Conservation (phyloP, 306 rosid genomes). For the Casuarina glauca region DNA sequence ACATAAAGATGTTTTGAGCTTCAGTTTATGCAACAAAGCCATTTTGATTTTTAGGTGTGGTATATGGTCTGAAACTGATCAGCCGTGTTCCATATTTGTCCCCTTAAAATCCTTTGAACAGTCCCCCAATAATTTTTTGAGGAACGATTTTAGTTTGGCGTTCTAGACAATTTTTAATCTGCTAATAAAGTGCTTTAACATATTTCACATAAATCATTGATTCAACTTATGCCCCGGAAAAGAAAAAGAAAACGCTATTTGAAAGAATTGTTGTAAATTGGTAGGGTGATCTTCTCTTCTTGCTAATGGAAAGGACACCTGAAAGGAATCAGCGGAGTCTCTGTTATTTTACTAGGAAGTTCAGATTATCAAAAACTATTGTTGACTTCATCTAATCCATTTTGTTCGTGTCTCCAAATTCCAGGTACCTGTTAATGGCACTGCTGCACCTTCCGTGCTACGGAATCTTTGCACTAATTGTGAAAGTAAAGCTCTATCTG, state of each 20-base stretch:
- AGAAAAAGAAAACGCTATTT: no score
- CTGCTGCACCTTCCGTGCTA: conserved; percentile 48
- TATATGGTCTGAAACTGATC: background rate
- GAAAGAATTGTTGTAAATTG: background rate
- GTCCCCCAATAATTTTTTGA: background rate
- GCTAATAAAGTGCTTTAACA: background rate
- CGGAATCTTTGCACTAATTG: conserved; percentile 28
- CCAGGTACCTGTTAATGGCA: conserved; percentile 47
- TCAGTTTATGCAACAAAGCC: background rate
- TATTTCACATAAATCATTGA: background rate
- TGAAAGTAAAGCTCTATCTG: conserved; percentile 27
- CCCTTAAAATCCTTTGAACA: background rate
- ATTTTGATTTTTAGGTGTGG: background rate
- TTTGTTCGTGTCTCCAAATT: conserved; percentile 7
- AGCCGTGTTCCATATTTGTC: background rate
- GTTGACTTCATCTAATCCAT: background rate
- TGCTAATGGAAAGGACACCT: background rate
- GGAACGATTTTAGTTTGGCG: background rate
- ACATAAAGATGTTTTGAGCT: background rate
- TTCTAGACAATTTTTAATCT: no score
- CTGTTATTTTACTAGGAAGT: background rate
- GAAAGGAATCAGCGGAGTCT: background rate
- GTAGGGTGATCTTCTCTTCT: background rate
- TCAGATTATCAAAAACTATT: background rate
- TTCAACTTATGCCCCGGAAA: background rate